Evolutionary conservation across 495 filamentous ascomycete genomes (phyloP).

Genomic region (Aspergillus funiculosus): DNA sequence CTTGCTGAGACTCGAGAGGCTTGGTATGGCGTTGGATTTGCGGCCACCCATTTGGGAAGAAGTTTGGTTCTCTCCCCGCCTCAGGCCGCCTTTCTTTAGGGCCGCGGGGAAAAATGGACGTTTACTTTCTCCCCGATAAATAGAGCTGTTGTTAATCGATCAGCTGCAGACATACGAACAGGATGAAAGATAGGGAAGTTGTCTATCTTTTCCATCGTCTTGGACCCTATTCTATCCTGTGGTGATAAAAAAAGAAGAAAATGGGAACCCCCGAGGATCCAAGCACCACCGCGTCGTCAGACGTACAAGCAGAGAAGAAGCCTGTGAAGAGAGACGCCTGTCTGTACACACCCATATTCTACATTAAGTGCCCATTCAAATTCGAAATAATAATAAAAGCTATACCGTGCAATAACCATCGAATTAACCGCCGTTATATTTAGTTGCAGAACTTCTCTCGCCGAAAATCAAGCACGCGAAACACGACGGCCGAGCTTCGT

Average conservation of each 20-base stretch:
- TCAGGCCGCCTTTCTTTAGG: slow-evolving; percentile 3
- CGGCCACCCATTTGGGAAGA: slow-evolving; percentile 27
- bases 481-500: slow-evolving; percentile 21
- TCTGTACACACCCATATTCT: slow-evolving; percentile 17
- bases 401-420: background rate
- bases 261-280: slow-evolving; percentile 1
- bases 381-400: background rate
- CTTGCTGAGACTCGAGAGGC: background rate
- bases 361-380: background rate
- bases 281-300: background rate
- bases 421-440: background rate
- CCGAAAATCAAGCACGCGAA: slow-evolving; percentile 48
- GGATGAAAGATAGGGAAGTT: background rate
- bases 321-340: slow-evolving; percentile 42
- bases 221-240: background rate
- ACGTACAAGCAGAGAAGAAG: slow-evolving; percentile 12
- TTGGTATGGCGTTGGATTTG: slow-evolving; percentile 11
- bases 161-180: background rate
- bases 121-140: background rate
- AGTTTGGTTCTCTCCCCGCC: too few relatives aligned
- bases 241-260: background rate
- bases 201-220: background rate
- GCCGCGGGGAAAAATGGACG: background rate
- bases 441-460: slow-evolving; percentile 66
- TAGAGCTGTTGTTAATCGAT: too few relatives aligned